Base-by-base conservation (phyloP, 345 rosid genomes). In the Gossypium longicalyx region DNA sequence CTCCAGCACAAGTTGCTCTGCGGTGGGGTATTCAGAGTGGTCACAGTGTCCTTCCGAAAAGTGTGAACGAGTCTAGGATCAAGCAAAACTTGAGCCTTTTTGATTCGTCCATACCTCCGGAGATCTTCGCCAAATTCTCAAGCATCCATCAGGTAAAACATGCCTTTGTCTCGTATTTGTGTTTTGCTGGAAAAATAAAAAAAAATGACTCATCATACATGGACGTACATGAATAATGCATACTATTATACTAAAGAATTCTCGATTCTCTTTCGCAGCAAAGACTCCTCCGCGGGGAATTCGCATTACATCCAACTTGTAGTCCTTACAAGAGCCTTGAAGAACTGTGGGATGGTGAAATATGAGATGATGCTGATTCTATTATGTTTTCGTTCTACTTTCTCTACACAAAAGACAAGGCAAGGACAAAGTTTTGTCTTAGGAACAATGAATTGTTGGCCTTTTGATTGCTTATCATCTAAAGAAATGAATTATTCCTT, bases 41-140 rank as follows among this genome's bases (percentile, higher is more conserved):
- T 67, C 90, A 89, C 79, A 82, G 86, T 47, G 78, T 86, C 53
- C 89, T 86, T 74, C 92, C 92, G 2, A 89, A 87, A 79, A 85
- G 90, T 52, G 90, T 85, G 53, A 84, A 77, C 1, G 85, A 80
- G 57, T 83, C 82, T 9, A 81, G 90, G 78, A 85, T 86, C 53
- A 77, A 80, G 56, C 83, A 84, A 66, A 89, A 89, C 47, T 51
- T 84, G 1, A 79, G 78, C 81, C 73, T 89, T 77, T 83, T 84
- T 63, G 84, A 80, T 71, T 86, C 90, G 92, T 78, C 74, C 20
- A 89, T 87, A 5, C 87, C 92, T 62, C 77, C 86, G 0, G 85
- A 81, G 68, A 81, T 82, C 59, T 81, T 85, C 63, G 65, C 79
- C 0, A 87, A 81, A 77, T 44, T 87, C 47, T 81, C 82, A 13